Evolutionary conservation across 352 stramenopile genomes (phyloP).

Genomic region (Globisporangium cylindrosporum): DNA sequence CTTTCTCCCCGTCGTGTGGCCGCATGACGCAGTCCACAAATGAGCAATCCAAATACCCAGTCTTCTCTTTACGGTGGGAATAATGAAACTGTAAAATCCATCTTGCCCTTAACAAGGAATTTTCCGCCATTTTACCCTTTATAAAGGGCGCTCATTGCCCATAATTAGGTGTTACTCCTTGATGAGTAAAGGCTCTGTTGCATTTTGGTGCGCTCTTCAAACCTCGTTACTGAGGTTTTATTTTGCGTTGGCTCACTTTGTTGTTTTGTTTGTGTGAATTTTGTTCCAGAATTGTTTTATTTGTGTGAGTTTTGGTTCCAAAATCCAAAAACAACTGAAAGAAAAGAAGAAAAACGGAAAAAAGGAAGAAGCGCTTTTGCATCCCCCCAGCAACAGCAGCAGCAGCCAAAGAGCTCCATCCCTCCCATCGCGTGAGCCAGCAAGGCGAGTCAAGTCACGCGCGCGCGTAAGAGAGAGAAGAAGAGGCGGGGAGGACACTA

Average conservation of each 20-base stretch:
- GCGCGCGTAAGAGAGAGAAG: background rate
- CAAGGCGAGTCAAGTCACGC: background rate
- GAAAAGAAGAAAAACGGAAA: constrained; percentile 1
- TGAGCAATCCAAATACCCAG: background rate
- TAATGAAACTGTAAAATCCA: background rate
- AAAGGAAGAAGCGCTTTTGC: constrained; percentile 10
- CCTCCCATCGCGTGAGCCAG: background rate
- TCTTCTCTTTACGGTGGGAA: background rate
- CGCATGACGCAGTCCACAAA: constrained; percentile 18
- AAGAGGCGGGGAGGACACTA: background rate
- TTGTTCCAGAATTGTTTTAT: background rate
- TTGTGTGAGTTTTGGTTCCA: background rate
- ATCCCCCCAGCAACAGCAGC: constrained; percentile 4
- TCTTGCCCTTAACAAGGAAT: background rate
- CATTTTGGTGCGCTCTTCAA: background rate
- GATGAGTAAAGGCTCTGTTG: background rate
- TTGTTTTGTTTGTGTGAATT: background rate
- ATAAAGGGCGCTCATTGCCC: background rate
- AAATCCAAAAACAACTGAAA: background rate
- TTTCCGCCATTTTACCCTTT: background rate
- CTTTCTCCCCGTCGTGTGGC: constrained; percentile 60
- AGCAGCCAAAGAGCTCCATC: background rate
- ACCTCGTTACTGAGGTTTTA: background rate
- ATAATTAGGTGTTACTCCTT: background rate
- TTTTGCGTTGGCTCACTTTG: background rate